Base-by-base conservation (phyloP, 2,329 filamentous ascomycete species). In the Didymella segeticola region DNA sequence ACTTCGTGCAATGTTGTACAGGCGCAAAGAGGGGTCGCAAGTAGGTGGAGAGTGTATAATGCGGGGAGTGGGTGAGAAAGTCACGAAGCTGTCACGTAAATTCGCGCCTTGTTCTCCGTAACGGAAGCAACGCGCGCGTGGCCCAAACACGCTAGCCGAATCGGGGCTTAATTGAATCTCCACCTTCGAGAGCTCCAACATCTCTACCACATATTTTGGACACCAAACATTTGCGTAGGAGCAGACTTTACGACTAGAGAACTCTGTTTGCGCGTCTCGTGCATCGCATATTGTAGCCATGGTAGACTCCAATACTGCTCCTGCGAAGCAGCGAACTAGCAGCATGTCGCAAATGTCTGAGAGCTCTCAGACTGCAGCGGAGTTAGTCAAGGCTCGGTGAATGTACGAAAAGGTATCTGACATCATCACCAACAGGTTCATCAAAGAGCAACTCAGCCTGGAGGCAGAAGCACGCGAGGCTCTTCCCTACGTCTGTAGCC, bases 381-480 rank as follows among this genome's bases (percentile, higher is more conserved):
- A 82, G 73, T 78, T 57, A 45, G 68, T 64, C 7, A 10, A 9
- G 12, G 5, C 8, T 1, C 17, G 12, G 10, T 9, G 4, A 4
- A 14, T 17, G 10, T n/a, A n/a, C 12, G 5, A 14, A 25, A 10
- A 4, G 15, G 1, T 20, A n/a, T 26, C 52, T 61, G 19, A 60
- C 2, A 14, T 15, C 5, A n/a, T 9, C 14, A 1, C 4, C 22
- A 45, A 45, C 17, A 93, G 90, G 23, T 98, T 96, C 72, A 91
- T 99, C 63, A 86, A 91, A 66, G 87, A 87, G 49, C 95, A 99
- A 73, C 87, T 97, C 70, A 87, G 89, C 63, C 87, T 99, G 47
- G 95, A 99, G 77, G 91, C 90, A 17, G 95, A 99, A 78, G 95
- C 95, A 39, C 91, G 93, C 65, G 93, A 99, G 80, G 90, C 90